Conservation (phyloP, 805 yeast genomes). For the Wickerhamiella lipophila region DNA sequence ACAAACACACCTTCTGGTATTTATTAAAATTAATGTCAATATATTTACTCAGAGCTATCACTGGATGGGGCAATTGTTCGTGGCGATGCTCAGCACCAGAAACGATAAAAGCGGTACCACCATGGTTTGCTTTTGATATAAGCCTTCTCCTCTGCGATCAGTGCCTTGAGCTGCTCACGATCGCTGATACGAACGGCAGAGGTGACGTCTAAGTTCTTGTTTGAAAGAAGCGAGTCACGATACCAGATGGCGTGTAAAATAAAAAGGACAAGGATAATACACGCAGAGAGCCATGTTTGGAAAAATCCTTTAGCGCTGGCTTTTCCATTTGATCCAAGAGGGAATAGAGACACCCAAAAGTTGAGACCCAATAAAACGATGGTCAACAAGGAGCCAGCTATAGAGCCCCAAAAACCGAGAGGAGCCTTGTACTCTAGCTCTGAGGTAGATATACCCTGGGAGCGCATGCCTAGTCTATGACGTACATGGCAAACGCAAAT, state of each 20-base stretch:
- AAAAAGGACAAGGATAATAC: constrained; percentile 18
- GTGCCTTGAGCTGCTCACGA: constrained; percentile 14
- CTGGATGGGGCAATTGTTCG: too few species aligned
- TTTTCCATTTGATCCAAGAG: constrained; percentile 36
- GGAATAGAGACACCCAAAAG: constrained; percentile 73
- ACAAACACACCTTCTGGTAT: not conserved
- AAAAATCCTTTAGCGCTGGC: constrained; percentile 36
- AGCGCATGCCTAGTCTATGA: constrained; percentile 47
- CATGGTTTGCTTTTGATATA: constrained; percentile 2
- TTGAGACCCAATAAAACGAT: constrained; percentile 55
- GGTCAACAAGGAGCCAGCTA: constrained; percentile 46
- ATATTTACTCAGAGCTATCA: not conserved
- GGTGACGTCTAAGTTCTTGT: constrained; percentile 16
- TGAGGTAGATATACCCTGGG: constrained; percentile 54
- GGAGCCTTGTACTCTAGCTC: constrained; percentile 59
- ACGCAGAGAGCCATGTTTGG: constrained; percentile 41
- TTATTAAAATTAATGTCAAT: not conserved
- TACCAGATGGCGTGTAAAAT: constrained; percentile 13
- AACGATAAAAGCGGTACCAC: constrained; percentile 14
- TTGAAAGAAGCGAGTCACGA: constrained; percentile 15
- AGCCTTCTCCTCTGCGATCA: constrained; percentile 15
- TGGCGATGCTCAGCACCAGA: constrained; percentile 15
- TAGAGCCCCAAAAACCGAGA: constrained; percentile 56
- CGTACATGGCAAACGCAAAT: constrained; percentile 57
- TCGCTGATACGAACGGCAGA: constrained; percentile 18